A percentile compares a stretch with the other conserved stretches of the same genome.
Evolutionary conservation across 169 alveolate species (phyloP).

Genomic region (Theileria parva): DNA sequence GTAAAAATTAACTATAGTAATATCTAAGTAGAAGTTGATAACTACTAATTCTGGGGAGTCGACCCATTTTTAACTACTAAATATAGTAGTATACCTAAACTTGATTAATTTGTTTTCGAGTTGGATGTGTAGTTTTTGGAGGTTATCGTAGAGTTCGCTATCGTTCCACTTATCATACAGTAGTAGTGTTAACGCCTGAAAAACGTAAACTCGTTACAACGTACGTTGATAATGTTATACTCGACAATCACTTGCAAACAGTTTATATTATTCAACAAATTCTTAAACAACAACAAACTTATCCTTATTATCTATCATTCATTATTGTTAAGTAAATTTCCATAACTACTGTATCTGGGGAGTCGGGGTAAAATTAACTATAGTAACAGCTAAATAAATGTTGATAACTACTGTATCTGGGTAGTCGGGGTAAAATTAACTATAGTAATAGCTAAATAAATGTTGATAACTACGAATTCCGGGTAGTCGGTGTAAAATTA

Average conservation of each 20-base stretch:
- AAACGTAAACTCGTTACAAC: slow-evolving; percentile 17
- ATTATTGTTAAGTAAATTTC: background rate
- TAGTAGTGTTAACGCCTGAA: slow-evolving; percentile 72
- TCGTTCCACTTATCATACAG: slow-evolving; percentile 85
- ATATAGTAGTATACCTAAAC: slow-evolving; percentile 67
- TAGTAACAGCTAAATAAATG: no score
- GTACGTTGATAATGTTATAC: slow-evolving; percentile 70
- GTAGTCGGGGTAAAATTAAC: no score
- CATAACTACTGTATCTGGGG: background rate
- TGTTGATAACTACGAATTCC: no score
- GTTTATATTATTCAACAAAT: slow-evolving; percentile 62
- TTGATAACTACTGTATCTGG: no score
- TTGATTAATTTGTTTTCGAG: slow-evolving; percentile 76
- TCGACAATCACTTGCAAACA: slow-evolving; percentile 78
- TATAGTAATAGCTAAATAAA: no score
- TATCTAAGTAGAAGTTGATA: no score
- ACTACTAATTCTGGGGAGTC: no score
- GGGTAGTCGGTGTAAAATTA: no score
- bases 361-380: no score
- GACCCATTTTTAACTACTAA: no score
- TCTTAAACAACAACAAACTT: slow-evolving; percentile 65
- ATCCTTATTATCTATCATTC: slow-evolving; percentile 52
- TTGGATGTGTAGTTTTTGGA: slow-evolving; percentile 73
- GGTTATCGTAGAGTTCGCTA: slow-evolving; percentile 79
- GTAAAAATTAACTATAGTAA: no score